A percentile compares a stretch with the other conserved stretches of the same genome.
Conservation (phyloP, 2,329 filamentous ascomycete species). For the Elsinoe ampelina region DNA sequence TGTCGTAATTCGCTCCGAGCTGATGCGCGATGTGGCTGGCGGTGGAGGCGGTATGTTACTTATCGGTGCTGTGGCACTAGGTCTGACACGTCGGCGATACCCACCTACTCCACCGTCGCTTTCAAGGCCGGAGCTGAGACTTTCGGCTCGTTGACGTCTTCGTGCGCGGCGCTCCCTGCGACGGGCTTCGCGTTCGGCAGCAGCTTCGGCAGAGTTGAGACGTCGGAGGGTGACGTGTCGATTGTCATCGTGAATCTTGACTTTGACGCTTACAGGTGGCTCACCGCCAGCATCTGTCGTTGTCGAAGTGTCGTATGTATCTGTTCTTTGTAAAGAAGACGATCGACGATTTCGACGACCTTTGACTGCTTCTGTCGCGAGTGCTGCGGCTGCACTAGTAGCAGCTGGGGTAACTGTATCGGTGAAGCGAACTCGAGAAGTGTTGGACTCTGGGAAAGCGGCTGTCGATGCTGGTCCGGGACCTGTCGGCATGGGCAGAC, state of each 20-base stretch:
- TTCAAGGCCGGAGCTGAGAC: conserved; percentile 30
- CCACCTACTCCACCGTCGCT: conserved; percentile 28
- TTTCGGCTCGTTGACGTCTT: conserved; percentile 24
- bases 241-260: conserved; percentile 56
- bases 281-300: conserved; percentile 12
- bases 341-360: conserved; percentile 25
- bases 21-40: conserved; percentile 17
- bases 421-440: conserved; percentile 13
- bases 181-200: conserved; percentile 48
- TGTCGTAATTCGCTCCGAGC: neutral
- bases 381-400: conserved; percentile 20
- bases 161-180: conserved; percentile 36
- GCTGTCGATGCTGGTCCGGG: conserved; percentile 14
- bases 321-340: conserved; percentile 19
- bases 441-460: conserved; percentile 13
- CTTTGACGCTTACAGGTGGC: conserved; percentile 54
- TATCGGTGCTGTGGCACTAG: conserved; percentile 25
- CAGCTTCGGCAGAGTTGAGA: conserved; percentile 53
- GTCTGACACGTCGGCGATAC: conserved; percentile 16
- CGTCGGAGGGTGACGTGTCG: conserved; percentile 53
- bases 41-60: conserved; percentile 25
- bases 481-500: conserved; percentile 27
- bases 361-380: conserved; percentile 14
- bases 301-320: conserved; percentile 1
- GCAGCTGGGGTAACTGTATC: conserved; percentile 16